Evolutionary conservation across 208 protist species (phyloP), one percentile per base, ranked within the genome.

Genomic region (Crithidia bombi): DNA sequence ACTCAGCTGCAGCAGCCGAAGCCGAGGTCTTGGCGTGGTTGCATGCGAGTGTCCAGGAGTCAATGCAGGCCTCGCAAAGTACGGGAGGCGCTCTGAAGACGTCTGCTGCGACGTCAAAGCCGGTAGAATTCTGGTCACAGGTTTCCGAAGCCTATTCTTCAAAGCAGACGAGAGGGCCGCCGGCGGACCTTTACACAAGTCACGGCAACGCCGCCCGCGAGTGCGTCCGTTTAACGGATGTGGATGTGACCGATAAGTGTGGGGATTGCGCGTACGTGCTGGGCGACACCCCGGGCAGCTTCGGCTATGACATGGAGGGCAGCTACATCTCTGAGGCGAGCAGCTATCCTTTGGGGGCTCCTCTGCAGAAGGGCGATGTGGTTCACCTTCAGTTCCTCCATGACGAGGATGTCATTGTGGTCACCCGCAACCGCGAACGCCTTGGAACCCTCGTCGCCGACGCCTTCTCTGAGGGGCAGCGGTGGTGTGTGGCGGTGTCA

Each of bases 381-480:
- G 36, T 73, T 19, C 59, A 51, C 6, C 66, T 73, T 10, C 43
- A 46, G 12, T 79, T 83, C 46, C 49, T 65, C 55, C 55, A 51
- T 25, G 68, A 79, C 14, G 78, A 79, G 14, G 72, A 83, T 30
- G 73, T 62, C 52, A 64, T 78, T 39, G 56, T 62, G 5, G 32
- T 83, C 10, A 54, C 30, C 11, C 63, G 64, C 21, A 73, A 73
- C 23, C 50, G 64, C 19, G 68, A 68, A 23, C 36, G 70, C 5
- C 36, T 78, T 9, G 72, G 78, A 15, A 75, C 65, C 2, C 43
- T 79, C 11, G 59, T 73, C 17, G 63, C 70, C 17, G 70, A 78
- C 21, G 68, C 68, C 57, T 79, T 83, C 46, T 78, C 72, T 4
- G 72, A 83, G 15, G 56, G 57, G 1, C 78, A 79, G 52, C 62